Evolutionary conservation across 345 rosid genomes (phyloP), one percentile per base, ranked within the genome.

Genomic region (Xanthoceras sorbifolium): DNA sequence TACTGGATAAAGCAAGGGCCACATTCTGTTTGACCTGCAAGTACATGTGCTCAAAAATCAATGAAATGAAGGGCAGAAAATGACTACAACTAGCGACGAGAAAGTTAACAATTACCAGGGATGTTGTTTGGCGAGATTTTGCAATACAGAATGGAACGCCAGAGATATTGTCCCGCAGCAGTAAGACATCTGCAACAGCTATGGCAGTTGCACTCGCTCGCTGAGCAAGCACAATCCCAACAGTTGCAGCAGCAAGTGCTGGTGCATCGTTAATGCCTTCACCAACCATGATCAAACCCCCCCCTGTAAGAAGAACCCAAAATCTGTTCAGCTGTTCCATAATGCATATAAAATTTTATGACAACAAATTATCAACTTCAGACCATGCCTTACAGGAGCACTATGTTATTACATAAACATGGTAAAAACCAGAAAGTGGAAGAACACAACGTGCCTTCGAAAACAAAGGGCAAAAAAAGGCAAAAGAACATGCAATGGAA

Each of bases 201-300:
- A 87, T 87, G 14, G 97, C 98, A 20, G 99, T 93, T 79, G 98
- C 98, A 88, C 98, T 96, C 11, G 99, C 99, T 59, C 97, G 94
- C 67, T 92, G 98, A 71, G 98, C 98, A 79, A 96, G 98, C 34
- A 96, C 98, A 44, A 96, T 92, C 32, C 99, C 99, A 2, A 93
- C 93, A 0, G 98, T 91, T 63, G 99, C 98, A 74, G 97, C 97
- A 68, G 99, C 98, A 44, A 95, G 92, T 28, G 99, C 99, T 66
- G 99, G 99, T 32, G 88, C 99, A 82, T 96, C 97, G 81, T 96
- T 96, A 67, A 96, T 96, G 38, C 99, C 99, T 90, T 96, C 98
- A 71, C 99, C 97, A 12, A 93, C 98, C 98, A 92, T 93, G 75
- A 92, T 89, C 80, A 93, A 84, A 73, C 98, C 99, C 61, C 98